phyloP scores from a whole-genome alignment of 2,329 filamentous ascomycete species.

The Claviceps digitariae region DNA sequence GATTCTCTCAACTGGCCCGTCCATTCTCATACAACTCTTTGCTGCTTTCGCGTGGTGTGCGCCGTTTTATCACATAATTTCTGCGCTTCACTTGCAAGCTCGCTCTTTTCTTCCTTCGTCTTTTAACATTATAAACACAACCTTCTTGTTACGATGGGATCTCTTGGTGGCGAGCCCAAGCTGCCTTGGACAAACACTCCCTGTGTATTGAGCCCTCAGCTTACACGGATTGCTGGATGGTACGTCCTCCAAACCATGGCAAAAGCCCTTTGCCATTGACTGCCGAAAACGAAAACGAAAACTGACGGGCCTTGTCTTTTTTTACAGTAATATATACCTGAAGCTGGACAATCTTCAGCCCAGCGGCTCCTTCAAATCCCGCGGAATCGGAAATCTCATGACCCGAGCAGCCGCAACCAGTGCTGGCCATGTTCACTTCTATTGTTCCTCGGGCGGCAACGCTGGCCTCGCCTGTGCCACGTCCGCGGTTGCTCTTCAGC shows the following conservation, averaged over 20 bases:
- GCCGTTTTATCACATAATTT: neutral
- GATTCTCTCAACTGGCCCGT: conserved; percentile 2
- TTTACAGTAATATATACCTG: conserved; percentile 56
- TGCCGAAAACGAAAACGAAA: neutral
- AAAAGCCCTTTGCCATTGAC: neutral
- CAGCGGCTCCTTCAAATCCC: conserved; percentile 75
- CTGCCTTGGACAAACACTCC: conserved; percentile 61
- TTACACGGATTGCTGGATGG: conserved; percentile 62
- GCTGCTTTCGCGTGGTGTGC: neutral
- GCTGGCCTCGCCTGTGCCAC: conserved; percentile 71
- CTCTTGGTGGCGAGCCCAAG: conserved; percentile 22
- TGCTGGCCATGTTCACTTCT: conserved; percentile 48
- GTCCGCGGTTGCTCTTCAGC: conserved; percentile 49
- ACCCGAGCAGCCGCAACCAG: conserved; percentile 22
- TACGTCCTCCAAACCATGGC: conserved; percentile 22
- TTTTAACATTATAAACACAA: neutral
- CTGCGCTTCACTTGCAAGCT: neutral
- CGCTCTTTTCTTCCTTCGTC: neutral
- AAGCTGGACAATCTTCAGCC: conserved; percentile 80
- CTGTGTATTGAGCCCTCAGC: conserved; percentile 48
- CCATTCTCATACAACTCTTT: neutral
- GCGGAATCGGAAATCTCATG: conserved; percentile 61
- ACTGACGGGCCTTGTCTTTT: neutral
- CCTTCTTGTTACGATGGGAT: conserved; percentile 23
- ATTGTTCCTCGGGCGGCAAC: conserved; percentile 69